Percentiles rank a stretch among this genome's conserved stretches.
These are phyloP conservation scores for Pyropia yezoensis DNA, from an alignment of 23 red algal genomes.

Conservation along the genomic window DNA sequence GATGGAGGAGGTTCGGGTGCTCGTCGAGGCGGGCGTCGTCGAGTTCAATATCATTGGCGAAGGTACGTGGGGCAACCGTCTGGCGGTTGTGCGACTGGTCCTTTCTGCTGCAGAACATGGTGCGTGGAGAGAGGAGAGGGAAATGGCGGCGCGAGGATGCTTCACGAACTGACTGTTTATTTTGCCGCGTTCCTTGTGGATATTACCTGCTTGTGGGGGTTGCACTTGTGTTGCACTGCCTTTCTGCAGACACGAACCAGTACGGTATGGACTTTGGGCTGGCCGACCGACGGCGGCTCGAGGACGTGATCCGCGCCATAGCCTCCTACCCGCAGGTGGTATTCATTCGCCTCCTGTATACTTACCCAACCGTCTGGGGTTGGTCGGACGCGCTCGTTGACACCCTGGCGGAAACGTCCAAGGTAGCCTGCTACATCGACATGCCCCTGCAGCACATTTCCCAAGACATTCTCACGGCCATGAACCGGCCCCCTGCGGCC, in stretches of 20 bases:
- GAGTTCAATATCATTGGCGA: constrained; percentile 94
- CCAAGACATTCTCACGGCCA: constrained; percentile 58
- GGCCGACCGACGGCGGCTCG: constrained; percentile 51
- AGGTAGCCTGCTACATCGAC: constrained; percentile 91
- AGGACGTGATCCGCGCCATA: constrained; percentile 69
- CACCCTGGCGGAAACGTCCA: constrained; percentile 60
- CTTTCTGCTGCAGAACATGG: too few relatives aligned
- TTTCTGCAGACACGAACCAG: constrained; percentile 46
- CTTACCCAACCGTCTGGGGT: constrained; percentile 85
- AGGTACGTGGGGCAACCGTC: constrained; percentile 17
- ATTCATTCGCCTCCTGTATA: constrained; percentile 90
- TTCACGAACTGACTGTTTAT: too few relatives aligned
- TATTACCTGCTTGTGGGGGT: too few relatives aligned
- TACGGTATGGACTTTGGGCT: constrained; percentile 89
- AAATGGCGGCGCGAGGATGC: too few relatives aligned
- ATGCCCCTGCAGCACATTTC: constrained; percentile 93
- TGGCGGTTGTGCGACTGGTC: background rate
- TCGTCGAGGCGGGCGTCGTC: constrained; percentile 58
- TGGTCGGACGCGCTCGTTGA: constrained; percentile 60
- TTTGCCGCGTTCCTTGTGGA: too few relatives aligned
- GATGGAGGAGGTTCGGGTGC: constrained; percentile 48
- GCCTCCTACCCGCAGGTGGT: constrained; percentile 19
- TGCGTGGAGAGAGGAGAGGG: too few relatives aligned
- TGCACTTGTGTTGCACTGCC: too few relatives aligned
- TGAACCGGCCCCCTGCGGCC: constrained; percentile 59